These are phyloP conservation scores for Hyaloperonospora arabidopsidis DNA, from an alignment of 352 stramenopile genomes.

Conservation along the genomic window DNA sequence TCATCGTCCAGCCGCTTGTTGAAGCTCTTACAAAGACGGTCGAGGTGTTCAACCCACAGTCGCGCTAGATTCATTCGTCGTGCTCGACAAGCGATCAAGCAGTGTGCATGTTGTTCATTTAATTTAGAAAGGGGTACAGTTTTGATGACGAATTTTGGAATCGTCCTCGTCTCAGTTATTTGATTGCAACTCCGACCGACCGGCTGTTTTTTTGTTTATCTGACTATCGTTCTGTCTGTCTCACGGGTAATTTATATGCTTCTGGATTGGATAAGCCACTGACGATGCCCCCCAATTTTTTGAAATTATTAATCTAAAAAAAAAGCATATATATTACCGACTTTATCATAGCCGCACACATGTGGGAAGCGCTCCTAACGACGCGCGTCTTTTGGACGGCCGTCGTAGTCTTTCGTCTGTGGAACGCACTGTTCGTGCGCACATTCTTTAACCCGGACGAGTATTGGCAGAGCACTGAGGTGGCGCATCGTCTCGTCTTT, in stretches of 20 bases:
- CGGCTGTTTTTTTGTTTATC: too few relatives aligned
- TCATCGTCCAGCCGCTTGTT: slow-evolving; percentile 61
- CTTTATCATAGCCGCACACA: slow-evolving; percentile 2
- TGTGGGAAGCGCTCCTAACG: slow-evolving; percentile 29
- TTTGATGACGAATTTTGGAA: slow-evolving; percentile 9
- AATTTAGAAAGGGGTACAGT: slow-evolving; percentile 19
- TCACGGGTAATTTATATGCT: too few relatives aligned
- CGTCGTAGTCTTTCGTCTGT: slow-evolving; percentile 58
- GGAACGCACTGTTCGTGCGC: slow-evolving; percentile 78
- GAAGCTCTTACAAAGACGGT: slow-evolving; percentile 75
- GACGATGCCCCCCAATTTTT: too few relatives aligned
- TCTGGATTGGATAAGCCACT: too few relatives aligned
- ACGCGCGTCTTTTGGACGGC: slow-evolving; percentile 41
- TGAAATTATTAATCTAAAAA: too few relatives aligned
- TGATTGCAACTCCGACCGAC: too few relatives aligned
- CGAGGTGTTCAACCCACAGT: slow-evolving; percentile 79
- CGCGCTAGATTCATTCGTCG: slow-evolving; percentile 18
- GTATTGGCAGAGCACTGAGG: slow-evolving; percentile 86
- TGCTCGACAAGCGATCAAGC: too few relatives aligned
- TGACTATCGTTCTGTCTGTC: too few relatives aligned
- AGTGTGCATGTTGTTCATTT: too few relatives aligned
- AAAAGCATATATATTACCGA: too few relatives aligned
- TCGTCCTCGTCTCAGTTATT: neutral
- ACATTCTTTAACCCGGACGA: slow-evolving; percentile 85
- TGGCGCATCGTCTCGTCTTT: slow-evolving; percentile 82